Evolutionary conservation across 164 flowering plant genomes (phyloP).

Genomic region (Chimonanthus praecox): DNA sequence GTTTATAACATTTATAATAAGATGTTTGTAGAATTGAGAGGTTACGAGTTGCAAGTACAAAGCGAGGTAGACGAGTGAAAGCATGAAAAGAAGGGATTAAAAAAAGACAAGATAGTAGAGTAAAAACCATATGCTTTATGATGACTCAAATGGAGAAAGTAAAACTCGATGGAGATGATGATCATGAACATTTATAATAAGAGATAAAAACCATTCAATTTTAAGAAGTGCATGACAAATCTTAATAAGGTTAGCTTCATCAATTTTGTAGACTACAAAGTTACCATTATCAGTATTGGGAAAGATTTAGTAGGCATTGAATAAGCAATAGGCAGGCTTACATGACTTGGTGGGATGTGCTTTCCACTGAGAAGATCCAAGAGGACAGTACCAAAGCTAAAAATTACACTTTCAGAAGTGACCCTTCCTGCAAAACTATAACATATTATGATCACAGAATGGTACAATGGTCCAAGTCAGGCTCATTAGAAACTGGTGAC

Average conservation of each 20-base stretch:
- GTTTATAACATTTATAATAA: not conserved
- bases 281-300: not conserved
- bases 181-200: too few relatives aligned
- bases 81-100: too few relatives aligned
- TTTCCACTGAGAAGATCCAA: constrained; percentile 97
- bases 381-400: constrained; percentile 92
- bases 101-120: too few relatives aligned
- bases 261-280: not conserved
- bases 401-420: constrained; percentile 89
- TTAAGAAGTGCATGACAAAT: not conserved
- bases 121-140: too few relatives aligned
- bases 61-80: too few relatives aligned
- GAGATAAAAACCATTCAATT: too few relatives aligned
- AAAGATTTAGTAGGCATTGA: not conserved
- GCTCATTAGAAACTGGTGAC: not conserved
- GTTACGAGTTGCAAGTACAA: not conserved
- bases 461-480: not conserved
- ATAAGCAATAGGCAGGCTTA: constrained; percentile 27
- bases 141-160: too few relatives aligned
- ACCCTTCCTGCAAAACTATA: constrained; percentile 67
- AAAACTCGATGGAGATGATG: too few relatives aligned
- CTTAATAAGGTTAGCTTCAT: too few relatives aligned
- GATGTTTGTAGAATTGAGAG: not conserved
- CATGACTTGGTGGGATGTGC: constrained; percentile 97
- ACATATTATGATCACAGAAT: not conserved